Evolutionary conservation across 1,284 basidiomycete genomes (phyloP).

Genomic region (Ceratobasidium sp.): DNA sequence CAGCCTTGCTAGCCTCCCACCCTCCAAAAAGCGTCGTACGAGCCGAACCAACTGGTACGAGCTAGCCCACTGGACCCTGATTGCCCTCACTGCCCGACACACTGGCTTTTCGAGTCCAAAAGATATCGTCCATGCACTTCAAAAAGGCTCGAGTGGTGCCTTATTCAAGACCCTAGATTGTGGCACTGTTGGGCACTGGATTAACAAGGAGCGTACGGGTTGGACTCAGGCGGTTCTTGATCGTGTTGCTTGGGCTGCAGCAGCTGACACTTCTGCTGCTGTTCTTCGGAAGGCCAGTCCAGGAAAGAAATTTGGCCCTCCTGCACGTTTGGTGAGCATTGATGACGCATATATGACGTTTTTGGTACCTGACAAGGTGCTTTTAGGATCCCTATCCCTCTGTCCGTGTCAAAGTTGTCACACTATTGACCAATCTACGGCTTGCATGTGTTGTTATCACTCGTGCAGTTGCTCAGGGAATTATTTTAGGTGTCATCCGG

Average conservation of each 20-base stretch:
- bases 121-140: not conserved
- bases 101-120: conserved; percentile 5
- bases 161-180: conserved; percentile 10
- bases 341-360: not conserved
- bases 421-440: not conserved
- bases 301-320: not conserved
- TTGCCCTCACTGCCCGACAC: not conserved
- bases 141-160: conserved; percentile 1
- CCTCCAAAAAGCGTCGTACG: not conserved
- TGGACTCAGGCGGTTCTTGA: conserved; percentile 11
- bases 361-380: not conserved
- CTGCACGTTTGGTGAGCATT: not conserved
- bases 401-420: not conserved
- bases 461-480: not conserved
- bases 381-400: not conserved
- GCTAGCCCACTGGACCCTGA: not conserved
- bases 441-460: not conserved
- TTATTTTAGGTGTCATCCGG: not conserved
- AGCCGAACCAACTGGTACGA: conserved; percentile 14
- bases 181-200: conserved; percentile 16
- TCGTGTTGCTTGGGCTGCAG: not conserved
- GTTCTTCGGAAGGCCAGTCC: not conserved
- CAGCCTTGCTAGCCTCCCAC: not conserved
- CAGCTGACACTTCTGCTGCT: not conserved
- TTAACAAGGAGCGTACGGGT: not conserved